Evolutionary conservation across 2,329 filamentous ascomycete species (phyloP).

Genomic region (Talaromyces verruculosus): DNA sequence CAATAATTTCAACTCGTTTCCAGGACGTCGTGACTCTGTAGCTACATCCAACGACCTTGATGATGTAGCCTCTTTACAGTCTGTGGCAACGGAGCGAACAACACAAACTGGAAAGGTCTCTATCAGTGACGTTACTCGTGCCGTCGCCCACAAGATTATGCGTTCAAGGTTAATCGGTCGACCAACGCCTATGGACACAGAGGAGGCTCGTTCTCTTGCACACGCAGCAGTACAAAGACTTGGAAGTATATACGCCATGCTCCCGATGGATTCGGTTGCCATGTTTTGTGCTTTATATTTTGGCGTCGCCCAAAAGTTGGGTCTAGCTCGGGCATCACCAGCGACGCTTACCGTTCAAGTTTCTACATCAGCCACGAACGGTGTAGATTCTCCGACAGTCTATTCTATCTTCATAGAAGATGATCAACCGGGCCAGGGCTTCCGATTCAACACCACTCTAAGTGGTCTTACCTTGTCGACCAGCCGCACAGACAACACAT

Average conservation of each 20-base stretch:
- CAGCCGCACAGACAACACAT: background rate
- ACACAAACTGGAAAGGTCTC: slow-evolving; percentile 25
- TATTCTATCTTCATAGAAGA: slow-evolving; percentile 19
- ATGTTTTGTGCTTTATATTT: slow-evolving; percentile 38
- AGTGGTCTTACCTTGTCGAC: slow-evolving; percentile 12
- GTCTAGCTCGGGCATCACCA: slow-evolving; percentile 29
- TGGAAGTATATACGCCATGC: slow-evolving; percentile 31
- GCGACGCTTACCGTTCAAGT: slow-evolving; percentile 32
- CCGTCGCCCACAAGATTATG: slow-evolving; percentile 35
- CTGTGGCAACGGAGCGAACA: slow-evolving; percentile 21
- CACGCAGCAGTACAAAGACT: slow-evolving; percentile 34
- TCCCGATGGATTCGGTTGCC: slow-evolving; percentile 27
- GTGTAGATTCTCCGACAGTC: background rate
- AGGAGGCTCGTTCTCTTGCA: slow-evolving; percentile 37
- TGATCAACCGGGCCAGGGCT: slow-evolving; percentile 4
- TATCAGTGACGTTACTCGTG: slow-evolving; percentile 35
- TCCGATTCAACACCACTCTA: slow-evolving; percentile 17
- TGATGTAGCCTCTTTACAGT: slow-evolving; percentile 30
- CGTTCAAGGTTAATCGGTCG: slow-evolving; percentile 33
- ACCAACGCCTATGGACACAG: slow-evolving; percentile 28
- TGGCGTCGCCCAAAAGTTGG: slow-evolving; percentile 39
- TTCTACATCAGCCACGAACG: slow-evolving; percentile 18
- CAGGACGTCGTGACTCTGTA: slow-evolving; percentile 17
- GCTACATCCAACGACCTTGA: slow-evolving; percentile 22
- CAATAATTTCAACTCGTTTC: slow-evolving; percentile 8